phyloP scores from a whole-genome alignment of 2,329 filamentous ascomycete genomes.

The Onygenales sp. region DNA sequence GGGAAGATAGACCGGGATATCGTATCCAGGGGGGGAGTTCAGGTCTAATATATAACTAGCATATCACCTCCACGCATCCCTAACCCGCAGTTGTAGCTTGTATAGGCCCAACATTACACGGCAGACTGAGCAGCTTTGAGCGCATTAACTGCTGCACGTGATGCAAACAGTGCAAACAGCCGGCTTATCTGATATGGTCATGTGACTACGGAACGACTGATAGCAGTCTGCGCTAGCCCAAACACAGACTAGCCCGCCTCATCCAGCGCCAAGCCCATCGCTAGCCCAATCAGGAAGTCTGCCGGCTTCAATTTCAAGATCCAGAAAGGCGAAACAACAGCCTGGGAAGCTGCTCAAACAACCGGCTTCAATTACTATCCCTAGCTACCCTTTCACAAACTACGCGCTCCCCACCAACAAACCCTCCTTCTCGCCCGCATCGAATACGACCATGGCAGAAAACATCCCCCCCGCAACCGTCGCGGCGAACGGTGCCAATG shows the following conservation, averaged over 20 bases:
- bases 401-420: too few species aligned
- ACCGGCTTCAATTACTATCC: too few species aligned
- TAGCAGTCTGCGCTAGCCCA: not conserved
- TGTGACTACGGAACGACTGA: not conserved
- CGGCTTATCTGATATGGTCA: not conserved
- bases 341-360: too few species aligned
- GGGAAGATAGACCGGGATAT: not conserved
- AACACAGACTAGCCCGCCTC: not conserved
- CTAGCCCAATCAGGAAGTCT: not conserved
- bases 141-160: not conserved
- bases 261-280: not conserved
- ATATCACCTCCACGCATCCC: too few species aligned
- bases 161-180: conserved; percentile 30
- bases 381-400: too few species aligned
- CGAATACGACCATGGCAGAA: conserved; percentile 27
- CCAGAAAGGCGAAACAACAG: too few species aligned
- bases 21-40: too few species aligned
- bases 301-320: not conserved
- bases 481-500: conserved; percentile 14
- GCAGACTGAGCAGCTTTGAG: not conserved
- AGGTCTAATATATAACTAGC: too few species aligned
- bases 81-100: too few species aligned
- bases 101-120: too few species aligned
- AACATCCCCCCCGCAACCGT: conserved; percentile 22
- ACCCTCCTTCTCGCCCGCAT: too few species aligned